phyloP scores from a whole-genome alignment of 2,329 filamentous ascomycete species.

The Podosphaera fusca region DNA sequence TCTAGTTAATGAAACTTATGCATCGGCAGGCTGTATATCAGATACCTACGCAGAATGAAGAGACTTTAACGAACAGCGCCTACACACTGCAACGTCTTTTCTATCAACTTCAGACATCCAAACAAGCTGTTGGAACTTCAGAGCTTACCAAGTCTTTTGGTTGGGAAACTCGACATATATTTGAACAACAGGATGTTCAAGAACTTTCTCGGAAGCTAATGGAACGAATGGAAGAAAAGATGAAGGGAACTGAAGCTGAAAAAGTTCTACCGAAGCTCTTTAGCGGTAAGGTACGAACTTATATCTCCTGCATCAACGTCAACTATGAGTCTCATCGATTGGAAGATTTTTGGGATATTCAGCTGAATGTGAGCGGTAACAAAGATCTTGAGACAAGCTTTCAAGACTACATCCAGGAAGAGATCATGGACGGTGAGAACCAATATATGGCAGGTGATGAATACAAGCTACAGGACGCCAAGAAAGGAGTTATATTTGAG shows the following conservation, averaged over 20 bases:
- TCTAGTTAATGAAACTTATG: slow-evolving; percentile 4
- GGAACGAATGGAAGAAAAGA: slow-evolving; percentile 89
- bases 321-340: slow-evolving; percentile 88
- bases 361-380: slow-evolving; percentile 88
- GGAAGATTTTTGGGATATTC: slow-evolving; percentile 98
- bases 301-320: slow-evolving; percentile 96
- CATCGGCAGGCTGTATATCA: slow-evolving; percentile 62
- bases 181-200: slow-evolving; percentile 96
- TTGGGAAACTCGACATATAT: slow-evolving; percentile 94
- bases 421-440: slow-evolving; percentile 94
- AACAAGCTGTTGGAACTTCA: slow-evolving; percentile 62
- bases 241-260: slow-evolving; percentile 89
- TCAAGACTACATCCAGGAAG: slow-evolving; percentile 85
- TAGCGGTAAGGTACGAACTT: slow-evolving; percentile 94
- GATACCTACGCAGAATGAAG: slow-evolving; percentile 76
- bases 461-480: slow-evolving; percentile 81
- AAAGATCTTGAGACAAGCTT: slow-evolving; percentile 86
- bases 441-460: slow-evolving; percentile 87
- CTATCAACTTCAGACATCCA: slow-evolving; percentile 78
- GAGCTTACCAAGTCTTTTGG: slow-evolving; percentile 93
- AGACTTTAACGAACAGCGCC: slow-evolving; percentile 64
- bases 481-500: slow-evolving; percentile 94
- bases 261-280: slow-evolving; percentile 79
- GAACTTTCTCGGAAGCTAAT: slow-evolving; percentile 91
- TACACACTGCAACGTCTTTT: slow-evolving; percentile 87